Evolutionary conservation across 768 basidiomycete species (phyloP), one percentile per base, ranked within the genome.

Genomic region (Punctularia strigosozonata): DNA sequence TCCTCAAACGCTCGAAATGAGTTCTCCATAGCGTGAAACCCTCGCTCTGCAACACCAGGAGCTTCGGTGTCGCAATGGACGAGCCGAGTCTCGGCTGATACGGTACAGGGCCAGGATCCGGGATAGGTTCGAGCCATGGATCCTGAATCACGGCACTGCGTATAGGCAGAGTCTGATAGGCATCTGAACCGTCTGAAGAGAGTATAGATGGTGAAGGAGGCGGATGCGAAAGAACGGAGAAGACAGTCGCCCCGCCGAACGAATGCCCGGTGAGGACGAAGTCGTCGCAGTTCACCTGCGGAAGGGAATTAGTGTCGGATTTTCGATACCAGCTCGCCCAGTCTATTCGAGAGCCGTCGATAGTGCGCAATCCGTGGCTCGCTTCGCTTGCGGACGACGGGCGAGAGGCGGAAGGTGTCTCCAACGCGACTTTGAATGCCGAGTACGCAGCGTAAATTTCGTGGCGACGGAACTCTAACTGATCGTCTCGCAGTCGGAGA

Each of bases 61-160:
- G 30, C 40, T 30, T 45, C 24, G 32, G 47, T n/a, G 24, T 24
- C 19, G 34, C n/a, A n/a, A n/a, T n/a, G n/a, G n/a, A n/a, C n/a
- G n/a, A n/a, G n/a, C n/a, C n/a, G n/a, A n/a, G n/a, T n/a, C n/a
- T n/a, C n/a, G n/a, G n/a, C n/a, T n/a, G n/a, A 19, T 38, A 31
- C 12, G 55, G 62, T 1, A 38, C 41, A 0, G 62, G 77, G 4
- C 75, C 77, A 22, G 74, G 81, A 26, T 64, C 54, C 5, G 77
- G 68, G 18, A 87, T 50, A 14, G 86, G 83, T 40, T 89, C 84
- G 6, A 89, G 58, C 87, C 88, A 90, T 15, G 88, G 88, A 57
- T 91, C 88, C 14, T 86, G 67, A 17, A 80, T 63, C 17, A 90
- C 51, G 6, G 69, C 73, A 34, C 71, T 69, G 5, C 61, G 56